Percentiles rank a stretch among this genome's conserved stretches.
These are phyloP conservation scores for Daldinia childiae DNA, from an alignment of 495 filamentous ascomycete species.

Conservation along the genomic window DNA sequence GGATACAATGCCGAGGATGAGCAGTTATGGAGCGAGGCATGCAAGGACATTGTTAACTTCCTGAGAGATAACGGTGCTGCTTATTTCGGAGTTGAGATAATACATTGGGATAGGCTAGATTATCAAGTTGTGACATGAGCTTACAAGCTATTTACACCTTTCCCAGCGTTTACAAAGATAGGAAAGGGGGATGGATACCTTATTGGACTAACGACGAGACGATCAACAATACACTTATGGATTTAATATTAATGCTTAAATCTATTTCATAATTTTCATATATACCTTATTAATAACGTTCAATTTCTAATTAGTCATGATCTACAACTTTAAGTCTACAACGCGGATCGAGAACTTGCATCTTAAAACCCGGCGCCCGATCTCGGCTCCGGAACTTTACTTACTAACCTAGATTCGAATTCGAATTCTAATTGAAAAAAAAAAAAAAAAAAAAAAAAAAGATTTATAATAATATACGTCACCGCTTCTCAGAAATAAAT, in stretches of 20 bases:
- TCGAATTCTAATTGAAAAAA: too few species aligned
- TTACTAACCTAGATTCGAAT: background rate
- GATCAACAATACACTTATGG: background rate
- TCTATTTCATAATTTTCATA: background rate
- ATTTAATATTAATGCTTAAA: background rate
- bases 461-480: background rate
- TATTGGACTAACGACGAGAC: background rate
- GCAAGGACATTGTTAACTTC: constrained; percentile 17
- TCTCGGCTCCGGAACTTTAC: constrained; percentile 27
- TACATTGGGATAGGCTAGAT: constrained; percentile 30
- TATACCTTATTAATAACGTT: background rate
- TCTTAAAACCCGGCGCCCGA: constrained; percentile 15
- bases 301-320: background rate
- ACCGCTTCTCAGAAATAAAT: background rate
- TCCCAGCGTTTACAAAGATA: background rate
- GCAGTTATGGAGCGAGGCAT: constrained; percentile 19
- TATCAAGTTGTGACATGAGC: constrained; percentile 29
- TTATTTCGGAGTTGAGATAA: constrained; percentile 30
- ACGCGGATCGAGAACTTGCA: constrained; percentile 11
- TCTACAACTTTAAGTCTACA: background rate
- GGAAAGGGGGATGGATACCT: background rate
- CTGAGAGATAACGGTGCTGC: constrained; percentile 15
- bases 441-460: background rate
- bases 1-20: constrained; percentile 21
- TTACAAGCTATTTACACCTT: background rate